phyloP scores from a whole-genome alignment of 2,329 filamentous ascomycete genomes.

The Ilyonectria mors-panacis region DNA sequence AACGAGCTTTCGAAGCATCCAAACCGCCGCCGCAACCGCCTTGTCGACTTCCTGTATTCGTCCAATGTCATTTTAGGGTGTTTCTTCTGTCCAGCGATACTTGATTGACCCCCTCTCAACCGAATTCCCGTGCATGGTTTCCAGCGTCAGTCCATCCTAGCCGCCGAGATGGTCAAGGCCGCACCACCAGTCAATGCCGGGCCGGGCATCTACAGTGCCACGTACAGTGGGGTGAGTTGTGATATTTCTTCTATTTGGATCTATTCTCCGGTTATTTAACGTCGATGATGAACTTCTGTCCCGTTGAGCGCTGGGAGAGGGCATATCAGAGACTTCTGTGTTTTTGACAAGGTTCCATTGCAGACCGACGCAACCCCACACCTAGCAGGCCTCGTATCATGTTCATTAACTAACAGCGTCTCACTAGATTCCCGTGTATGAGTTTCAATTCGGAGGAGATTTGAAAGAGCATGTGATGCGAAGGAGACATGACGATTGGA shows the following conservation, averaged over 20 bases:
- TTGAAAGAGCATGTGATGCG: constrained; percentile 94
- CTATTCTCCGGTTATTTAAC: neutral
- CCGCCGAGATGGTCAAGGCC: constrained; percentile 64
- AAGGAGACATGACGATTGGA: constrained; percentile 93
- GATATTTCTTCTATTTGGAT: constrained; percentile 18
- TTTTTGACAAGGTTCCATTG: constrained; percentile 5
- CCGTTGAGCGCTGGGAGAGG: neutral
- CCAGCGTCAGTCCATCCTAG: constrained; percentile 39
- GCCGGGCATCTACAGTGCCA: constrained; percentile 76
- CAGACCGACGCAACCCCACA: constrained; percentile 13
- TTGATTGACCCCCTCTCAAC: constrained; percentile 15
- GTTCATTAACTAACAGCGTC: constrained; percentile 27
- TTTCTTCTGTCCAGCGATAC: constrained; percentile 7
- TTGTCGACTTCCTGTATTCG: constrained; percentile 27
- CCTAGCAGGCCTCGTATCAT: neutral
- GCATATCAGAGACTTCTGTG: constrained; percentile 18
- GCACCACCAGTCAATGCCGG: constrained; percentile 47
- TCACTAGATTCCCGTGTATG: constrained; percentile 90
- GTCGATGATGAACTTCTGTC: neutral
- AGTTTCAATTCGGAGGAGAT: constrained; percentile 88
- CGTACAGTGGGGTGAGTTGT: constrained; percentile 76
- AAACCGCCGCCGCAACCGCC: constrained; percentile 31
- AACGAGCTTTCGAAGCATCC: constrained; percentile 40
- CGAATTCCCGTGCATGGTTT: constrained; percentile 36
- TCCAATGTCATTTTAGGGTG: constrained; percentile 21